Base-by-base conservation (phyloP, 495 filamentous ascomycete genomes). In the Penicillium roqueforti region DNA sequence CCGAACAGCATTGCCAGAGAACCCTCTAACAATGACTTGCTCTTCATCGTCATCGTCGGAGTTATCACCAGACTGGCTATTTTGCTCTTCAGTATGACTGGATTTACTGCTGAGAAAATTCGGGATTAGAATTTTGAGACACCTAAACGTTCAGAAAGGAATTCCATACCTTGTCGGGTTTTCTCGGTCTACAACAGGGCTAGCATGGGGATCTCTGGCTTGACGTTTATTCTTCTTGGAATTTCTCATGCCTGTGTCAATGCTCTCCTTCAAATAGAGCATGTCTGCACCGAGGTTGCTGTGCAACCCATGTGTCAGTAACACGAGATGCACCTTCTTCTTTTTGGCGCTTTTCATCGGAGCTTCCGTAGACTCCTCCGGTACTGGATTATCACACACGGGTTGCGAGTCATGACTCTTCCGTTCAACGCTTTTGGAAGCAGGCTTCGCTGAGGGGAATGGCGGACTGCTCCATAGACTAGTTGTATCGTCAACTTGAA, bases 281-380 rank as follows among this genome's bases (percentile, higher is more conserved):
- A 98, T 95, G 72, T 98, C 93, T 37, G 90, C 84, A 2, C 95
- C 91, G n/a, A 96, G 79, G 70, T 98, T 98, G 70, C 92, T 95
- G 68, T 97, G 93, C 56, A 98, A 69, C 1, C 93, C 93, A 76
- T 98, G 93, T 0, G 93, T 97, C 49, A 98, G 66, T 7, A 98
- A 78, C 8, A 98, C 93, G 53, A 98, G 75, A 63, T 98, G 93
- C 0, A 97, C 74, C 72, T 88, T 92, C 60, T 62, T 72, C 39
- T 47, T 72, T 36, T 47, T 59, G 28, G 11, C 32, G n/a, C 11
- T 55, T 51, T 44, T 42, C 6, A 18, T 20, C 16, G 45, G 26
- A 22, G 19, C 19, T 49, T 49, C 37, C 4, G 20, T 2, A 23
- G 29, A 26, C 38, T 32, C 34, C 28, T 47, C 20, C 11, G 39